phyloP scores from a whole-genome alignment of 495 filamentous ascomycete genomes.

The Aspergillus asperescens region DNA sequence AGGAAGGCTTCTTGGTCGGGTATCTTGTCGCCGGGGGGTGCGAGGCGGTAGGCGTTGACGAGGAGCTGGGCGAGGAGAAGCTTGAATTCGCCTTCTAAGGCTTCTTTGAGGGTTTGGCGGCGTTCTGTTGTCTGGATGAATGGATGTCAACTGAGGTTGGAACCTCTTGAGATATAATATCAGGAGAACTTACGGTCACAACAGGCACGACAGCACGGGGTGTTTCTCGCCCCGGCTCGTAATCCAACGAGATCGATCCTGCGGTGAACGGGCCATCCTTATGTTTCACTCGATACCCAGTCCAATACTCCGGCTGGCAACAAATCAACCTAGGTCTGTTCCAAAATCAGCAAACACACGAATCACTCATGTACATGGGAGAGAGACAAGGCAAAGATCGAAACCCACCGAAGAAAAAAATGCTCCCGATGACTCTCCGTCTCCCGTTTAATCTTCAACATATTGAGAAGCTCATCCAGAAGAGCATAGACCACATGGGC shows the following conservation, averaged over 20 bases:
- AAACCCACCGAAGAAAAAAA: slow-evolving; percentile 22
- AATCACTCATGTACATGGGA: background rate
- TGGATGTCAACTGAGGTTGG: too few relatives aligned
- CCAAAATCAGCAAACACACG: background rate
- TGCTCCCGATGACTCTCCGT: slow-evolving; percentile 5
- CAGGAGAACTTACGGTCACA: slow-evolving; percentile 16
- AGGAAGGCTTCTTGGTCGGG: slow-evolving; percentile 33
- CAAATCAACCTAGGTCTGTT: slow-evolving; percentile 21
- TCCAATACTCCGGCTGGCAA: slow-evolving; percentile 28
- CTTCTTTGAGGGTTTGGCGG: slow-evolving; percentile 8
- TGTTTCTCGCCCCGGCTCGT: slow-evolving; percentile 3
- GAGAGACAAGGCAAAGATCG: background rate
- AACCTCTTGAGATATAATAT: too few relatives aligned
- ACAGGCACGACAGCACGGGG: slow-evolving; percentile 16
- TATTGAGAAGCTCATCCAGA: slow-evolving; percentile 23
- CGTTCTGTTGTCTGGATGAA: slow-evolving; percentile 15
- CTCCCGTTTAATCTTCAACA: slow-evolving; percentile 18
- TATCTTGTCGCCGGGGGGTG: slow-evolving; percentile 22
- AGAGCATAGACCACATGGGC: slow-evolving; percentile 28
- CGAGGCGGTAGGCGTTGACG: slow-evolving; percentile 19
- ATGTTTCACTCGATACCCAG: slow-evolving; percentile 26
- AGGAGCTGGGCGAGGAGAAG: slow-evolving; percentile 27
- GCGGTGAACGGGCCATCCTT: slow-evolving; percentile 21
- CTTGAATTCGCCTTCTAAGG: slow-evolving; percentile 26
- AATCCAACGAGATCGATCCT: slow-evolving; percentile 21